These are phyloP conservation scores for Pestalotiopsis sp. DNA, from an alignment of 2,329 filamentous ascomycete genomes.

Conservation along the genomic window DNA sequence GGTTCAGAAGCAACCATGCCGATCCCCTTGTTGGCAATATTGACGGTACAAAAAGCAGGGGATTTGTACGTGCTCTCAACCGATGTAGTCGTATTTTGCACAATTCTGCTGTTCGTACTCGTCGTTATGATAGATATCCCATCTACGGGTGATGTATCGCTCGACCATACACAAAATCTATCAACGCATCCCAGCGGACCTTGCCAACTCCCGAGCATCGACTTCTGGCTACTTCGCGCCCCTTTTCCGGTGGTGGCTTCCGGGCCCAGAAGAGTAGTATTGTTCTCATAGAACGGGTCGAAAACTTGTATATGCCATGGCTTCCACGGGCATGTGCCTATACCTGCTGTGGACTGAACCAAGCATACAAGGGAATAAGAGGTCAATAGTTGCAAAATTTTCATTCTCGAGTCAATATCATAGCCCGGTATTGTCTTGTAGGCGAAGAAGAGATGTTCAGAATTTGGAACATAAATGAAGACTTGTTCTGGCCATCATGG, in stretches of 20 bases:
- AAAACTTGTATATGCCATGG: neutral
- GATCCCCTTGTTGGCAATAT: conserved; percentile 24
- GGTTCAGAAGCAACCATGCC: conserved; percentile 23
- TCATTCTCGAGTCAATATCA: neutral
- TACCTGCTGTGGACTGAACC: neutral
- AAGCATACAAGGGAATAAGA: neutral
- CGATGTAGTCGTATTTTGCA: neutral
- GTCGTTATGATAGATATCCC: conserved; percentile 13
- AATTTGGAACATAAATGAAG: neutral
- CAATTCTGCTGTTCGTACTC: neutral
- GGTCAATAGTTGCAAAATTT: neutral
- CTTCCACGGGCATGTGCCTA: neutral
- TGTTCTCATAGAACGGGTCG: neutral
- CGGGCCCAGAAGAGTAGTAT: neutral
- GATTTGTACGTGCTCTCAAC: neutral
- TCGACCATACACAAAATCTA: conserved; percentile 17
- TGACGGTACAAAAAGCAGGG: conserved; percentile 11
- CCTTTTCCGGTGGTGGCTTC: neutral
- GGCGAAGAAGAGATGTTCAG: neutral
- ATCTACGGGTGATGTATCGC: neutral
- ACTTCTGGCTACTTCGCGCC: neutral
- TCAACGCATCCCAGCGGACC: conserved; percentile 11
- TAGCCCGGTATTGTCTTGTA: too few relatives aligned
- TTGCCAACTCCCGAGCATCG: neutral
- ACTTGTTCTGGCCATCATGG: neutral